Evolutionary conservation across 1,284 basidiomycete species (phyloP), one percentile per base, ranked within the genome.

Genomic region (Microbotryum lychnidis-dioicae): DNA sequence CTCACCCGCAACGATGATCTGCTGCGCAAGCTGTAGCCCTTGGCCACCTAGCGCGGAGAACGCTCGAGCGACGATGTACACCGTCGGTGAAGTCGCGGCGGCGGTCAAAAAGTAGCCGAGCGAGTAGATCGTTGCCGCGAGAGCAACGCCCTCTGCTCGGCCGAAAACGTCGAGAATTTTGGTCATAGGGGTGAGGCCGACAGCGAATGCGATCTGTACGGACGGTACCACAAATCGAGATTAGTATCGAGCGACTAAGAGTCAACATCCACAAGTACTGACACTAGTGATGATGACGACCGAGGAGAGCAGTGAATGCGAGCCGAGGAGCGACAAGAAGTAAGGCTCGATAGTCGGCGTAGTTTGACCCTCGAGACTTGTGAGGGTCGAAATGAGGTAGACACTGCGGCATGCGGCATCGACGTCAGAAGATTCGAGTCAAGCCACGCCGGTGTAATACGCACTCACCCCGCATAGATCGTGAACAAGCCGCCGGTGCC

Each of bases 101-200:
- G 68, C 63, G 6, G 67, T 68, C 51, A 72, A 50, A 27, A 70
- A 50, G 56, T 70, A 70, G 27, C 70, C 70, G 57, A 72, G 37
- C 14, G 62, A 66, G 61, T 72, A 73, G 18, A 73, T 54, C 3
- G 61, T 45, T 8, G 69, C 72, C 20, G 71, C 68, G 47, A 73
- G 57, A 49, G 69, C 65, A 42, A 73, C 58, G 7, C 71, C 72
- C 57, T 73, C 72, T 4, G 72, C 71, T 48, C 72, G 63, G 6
- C 72, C 72, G 53, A 73, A 73, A 5, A 71, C 70, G 62, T 73
- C 72, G 44, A 73, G 67, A 29, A 73, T 64, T 56, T 73, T 73
- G 33, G 71, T 72, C 60, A 73, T 67, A 0, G 72, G 72, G 1
- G 72, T 72, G 46, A 72, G 72, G 25, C 71, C 72, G 31, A 73